Evolutionary conservation across 1,284 basidiomycete genomes (phyloP), one percentile per base, ranked within the genome.

Genomic region (Serendipita sp.): DNA sequence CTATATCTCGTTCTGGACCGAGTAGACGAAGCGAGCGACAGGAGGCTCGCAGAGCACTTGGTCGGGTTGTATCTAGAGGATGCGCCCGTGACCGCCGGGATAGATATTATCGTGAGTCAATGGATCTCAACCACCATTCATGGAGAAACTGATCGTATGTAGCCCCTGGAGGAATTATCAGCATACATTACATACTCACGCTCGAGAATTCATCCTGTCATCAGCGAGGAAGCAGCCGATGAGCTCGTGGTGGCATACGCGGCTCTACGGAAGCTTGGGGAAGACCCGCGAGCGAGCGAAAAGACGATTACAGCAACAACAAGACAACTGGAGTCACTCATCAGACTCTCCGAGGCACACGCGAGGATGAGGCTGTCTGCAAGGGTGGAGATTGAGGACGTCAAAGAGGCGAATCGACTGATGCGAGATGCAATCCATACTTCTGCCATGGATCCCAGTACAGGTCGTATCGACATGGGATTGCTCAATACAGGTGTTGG

Each of bases 231-330:
- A 44, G 96, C 95, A 0, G 84, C 86, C 0, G 76, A 85, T 50
- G 91, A 92, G 65, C 87, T 99, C 61, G 91, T 97, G 15, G 75
- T 79, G 1, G 86, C 87, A 49, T 99, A 99, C 74, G 93, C 98
- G 64, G 88, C 90, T 67, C 88, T 99, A 79, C 88, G 95, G 62
- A 91, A 91, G 72, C 87, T 91, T 66, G 93, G 94, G 30, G 84
- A 87, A 64, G 93, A 98, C 72, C 86, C 91, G 2, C 84, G 92
- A 26, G 83, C 83, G 1, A 82, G 82, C 64, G 94, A 98, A 74
- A 90, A 92, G 70, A 85, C 95, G 10, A 99, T 99, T 74, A 99
- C 96, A 0, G 95, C 96, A 1, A 99, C 95, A 34, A 98, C 96
- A 0, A 84, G 95, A 62, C 95, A 99, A 74, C 83, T 99, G 34